phyloP scores from a whole-genome alignment of 805 yeast species.

The Ogataea pini region DNA sequence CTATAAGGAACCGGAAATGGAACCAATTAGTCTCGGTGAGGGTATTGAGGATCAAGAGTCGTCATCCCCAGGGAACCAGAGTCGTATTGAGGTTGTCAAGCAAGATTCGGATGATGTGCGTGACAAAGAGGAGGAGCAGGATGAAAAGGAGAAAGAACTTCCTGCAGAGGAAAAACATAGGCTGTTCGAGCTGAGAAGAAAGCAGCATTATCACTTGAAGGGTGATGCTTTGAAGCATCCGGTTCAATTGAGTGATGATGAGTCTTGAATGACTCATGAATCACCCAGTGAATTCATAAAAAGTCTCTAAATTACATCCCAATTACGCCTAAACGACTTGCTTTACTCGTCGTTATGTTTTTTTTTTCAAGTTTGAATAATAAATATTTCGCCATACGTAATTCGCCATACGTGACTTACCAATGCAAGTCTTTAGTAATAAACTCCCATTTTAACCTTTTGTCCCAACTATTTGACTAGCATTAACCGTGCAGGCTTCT shows the following conservation, averaged over 20 bases:
- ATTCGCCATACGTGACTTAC: too few relatives aligned
- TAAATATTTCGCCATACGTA: too few relatives aligned
- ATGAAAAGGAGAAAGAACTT: constrained; percentile 60
- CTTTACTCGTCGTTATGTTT: too few relatives aligned
- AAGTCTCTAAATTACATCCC: too few relatives aligned
- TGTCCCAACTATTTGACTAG: constrained; percentile 14
- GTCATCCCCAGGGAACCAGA: constrained; percentile 9
- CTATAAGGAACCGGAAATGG: constrained; percentile 35
- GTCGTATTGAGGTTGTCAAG: constrained; percentile 22
- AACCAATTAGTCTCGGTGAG: constrained; percentile 35
- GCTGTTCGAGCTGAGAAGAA: constrained; percentile 75
- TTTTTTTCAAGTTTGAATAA: too few relatives aligned
- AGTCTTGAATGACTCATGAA: too few relatives aligned
- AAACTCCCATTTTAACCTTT: too few relatives aligned
- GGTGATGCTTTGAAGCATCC: constrained; percentile 49
- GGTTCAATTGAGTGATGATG: constrained; percentile 37
- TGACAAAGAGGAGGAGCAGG: constrained; percentile 36
- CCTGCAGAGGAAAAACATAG: constrained; percentile 66
- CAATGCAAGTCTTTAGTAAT: too few relatives aligned
- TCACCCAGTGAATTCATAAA: too few relatives aligned
- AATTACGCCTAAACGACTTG: too few relatives aligned
- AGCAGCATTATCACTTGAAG: constrained; percentile 70
- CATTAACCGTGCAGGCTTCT: constrained; percentile 9
- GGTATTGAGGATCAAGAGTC: constrained; percentile 29
- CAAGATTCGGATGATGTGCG: constrained; percentile 37